Conservation (phyloP, 1,284 basidiomycete species). For the Sanguinoderma infundibulare region DNA sequence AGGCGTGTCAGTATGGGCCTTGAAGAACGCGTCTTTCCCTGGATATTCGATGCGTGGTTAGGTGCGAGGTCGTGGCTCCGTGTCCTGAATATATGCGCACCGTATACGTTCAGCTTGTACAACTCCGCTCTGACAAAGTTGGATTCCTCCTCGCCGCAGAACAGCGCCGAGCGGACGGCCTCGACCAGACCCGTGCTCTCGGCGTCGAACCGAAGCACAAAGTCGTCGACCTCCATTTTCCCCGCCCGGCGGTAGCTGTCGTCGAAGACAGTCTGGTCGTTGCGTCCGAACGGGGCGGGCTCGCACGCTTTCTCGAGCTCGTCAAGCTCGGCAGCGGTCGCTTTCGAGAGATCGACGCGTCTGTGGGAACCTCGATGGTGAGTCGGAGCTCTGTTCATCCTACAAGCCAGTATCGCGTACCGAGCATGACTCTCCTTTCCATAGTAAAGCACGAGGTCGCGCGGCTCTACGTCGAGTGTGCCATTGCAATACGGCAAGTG, state of each 20-base stretch:
- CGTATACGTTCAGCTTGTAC: slow-evolving; percentile 36
- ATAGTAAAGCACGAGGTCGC: too few relatives aligned
- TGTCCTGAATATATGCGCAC: not conserved
- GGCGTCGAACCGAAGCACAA: slow-evolving; percentile 18
- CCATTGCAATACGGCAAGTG: too few relatives aligned
- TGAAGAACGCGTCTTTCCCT: slow-evolving; percentile 46
- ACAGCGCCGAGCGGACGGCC: not conserved
- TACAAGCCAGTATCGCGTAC: too few relatives aligned
- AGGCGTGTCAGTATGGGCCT: slow-evolving; percentile 44
- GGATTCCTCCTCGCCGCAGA: not conserved
- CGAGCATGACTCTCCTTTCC: too few relatives aligned
- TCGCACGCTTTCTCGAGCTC: slow-evolving; percentile 22
- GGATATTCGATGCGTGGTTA: not conserved
- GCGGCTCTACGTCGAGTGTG: too few relatives aligned
- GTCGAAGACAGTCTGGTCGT: slow-evolving; percentile 25
- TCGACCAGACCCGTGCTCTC: not conserved
- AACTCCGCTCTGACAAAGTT: slow-evolving; percentile 31
- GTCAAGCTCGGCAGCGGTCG: not conserved
- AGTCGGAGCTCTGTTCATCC: too few relatives aligned
- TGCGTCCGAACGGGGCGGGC: slow-evolving; percentile 26
- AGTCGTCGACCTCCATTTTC: slow-evolving; percentile 22
- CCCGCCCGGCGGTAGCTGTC: slow-evolving; percentile 30
- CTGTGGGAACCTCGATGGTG: too few relatives aligned
- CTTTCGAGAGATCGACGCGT: not conserved
- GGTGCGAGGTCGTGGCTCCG: not conserved